These are phyloP conservation scores for Usnea hakonensis DNA, from an alignment of 495 filamentous ascomycete genomes.

Conservation along the genomic window DNA sequence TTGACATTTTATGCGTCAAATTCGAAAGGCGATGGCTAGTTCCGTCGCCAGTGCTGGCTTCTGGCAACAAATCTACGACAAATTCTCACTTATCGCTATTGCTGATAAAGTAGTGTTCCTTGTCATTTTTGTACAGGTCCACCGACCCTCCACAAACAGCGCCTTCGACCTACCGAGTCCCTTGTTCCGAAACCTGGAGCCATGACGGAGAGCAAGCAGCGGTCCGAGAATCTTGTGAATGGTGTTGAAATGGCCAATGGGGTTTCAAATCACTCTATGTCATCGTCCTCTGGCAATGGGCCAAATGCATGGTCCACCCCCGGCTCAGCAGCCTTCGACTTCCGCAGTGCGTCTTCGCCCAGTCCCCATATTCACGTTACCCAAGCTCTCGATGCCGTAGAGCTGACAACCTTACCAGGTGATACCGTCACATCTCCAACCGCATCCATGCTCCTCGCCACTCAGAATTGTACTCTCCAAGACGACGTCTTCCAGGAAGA, in stretches of 20 bases:
- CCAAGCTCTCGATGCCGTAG: background rate
- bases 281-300: background rate
- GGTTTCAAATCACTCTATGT: background rate
- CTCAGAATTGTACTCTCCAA: conserved; percentile 49
- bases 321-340: conserved; percentile 21
- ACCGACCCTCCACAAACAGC: background rate
- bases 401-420: conserved; percentile 30
- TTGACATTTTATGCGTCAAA: background rate
- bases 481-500: conserved; percentile 87
- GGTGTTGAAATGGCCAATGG: background rate
- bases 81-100: too few relatives aligned
- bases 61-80: background rate
- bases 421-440: conserved; percentile 88
- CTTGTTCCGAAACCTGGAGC: background rate
- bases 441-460: conserved; percentile 64
- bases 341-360: conserved; percentile 13
- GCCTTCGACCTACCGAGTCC: background rate
- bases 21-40: background rate
- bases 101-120: background rate
- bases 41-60: background rate
- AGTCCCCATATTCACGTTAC: background rate
- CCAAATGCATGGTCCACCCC: conserved; percentile 18
- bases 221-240: background rate
- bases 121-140: background rate
- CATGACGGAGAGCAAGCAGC: conserved; percentile 5